Evolutionary conservation across 108 stramenopile genomes (phyloP).

Genomic region (Conticribra weissflogii): DNA sequence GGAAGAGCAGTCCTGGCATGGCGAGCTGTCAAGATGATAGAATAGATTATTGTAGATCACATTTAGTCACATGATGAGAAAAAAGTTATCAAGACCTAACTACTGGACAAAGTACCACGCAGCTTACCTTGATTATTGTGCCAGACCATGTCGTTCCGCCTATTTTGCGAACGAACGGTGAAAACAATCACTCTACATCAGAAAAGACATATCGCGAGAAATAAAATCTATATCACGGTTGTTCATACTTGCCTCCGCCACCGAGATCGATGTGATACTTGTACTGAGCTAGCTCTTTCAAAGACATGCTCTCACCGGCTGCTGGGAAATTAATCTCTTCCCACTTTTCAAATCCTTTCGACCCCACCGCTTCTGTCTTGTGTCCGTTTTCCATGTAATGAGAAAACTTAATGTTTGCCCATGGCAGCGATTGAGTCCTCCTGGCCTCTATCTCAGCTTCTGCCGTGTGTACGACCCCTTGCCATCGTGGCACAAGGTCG

Average conservation of each 20-base stretch:
- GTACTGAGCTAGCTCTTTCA: slow-evolving; percentile 22
- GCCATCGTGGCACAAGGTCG: slow-evolving; percentile 29
- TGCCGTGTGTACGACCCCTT: slow-evolving; percentile 30
- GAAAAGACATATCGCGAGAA: no score
- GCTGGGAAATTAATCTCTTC: slow-evolving; percentile 21
- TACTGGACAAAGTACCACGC: no score
- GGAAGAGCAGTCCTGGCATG: slow-evolving; percentile 39
- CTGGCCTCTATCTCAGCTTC: slow-evolving; percentile 5
- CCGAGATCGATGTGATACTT: slow-evolving; percentile 40
- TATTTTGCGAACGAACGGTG: no score
- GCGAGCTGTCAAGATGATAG: no score
- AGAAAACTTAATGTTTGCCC: slow-evolving; percentile 29
- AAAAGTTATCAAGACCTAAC: no score
- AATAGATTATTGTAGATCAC: no score
- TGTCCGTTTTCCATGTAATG: neutral
- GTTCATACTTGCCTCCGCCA: no score
- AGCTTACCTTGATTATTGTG: no score
- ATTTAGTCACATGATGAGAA: no score
- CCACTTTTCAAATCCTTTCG: slow-evolving; percentile 18
- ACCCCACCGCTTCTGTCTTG: slow-evolving; percentile 1
- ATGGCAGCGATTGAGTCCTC: neutral
- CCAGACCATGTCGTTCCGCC: no score
- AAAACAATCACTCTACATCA: no score
- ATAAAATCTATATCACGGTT: no score
- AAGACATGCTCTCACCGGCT: slow-evolving; percentile 13